These are phyloP conservation scores for Rubus parviflorus DNA, from an alignment of 306 rosid species.

Conservation along the genomic window DNA sequence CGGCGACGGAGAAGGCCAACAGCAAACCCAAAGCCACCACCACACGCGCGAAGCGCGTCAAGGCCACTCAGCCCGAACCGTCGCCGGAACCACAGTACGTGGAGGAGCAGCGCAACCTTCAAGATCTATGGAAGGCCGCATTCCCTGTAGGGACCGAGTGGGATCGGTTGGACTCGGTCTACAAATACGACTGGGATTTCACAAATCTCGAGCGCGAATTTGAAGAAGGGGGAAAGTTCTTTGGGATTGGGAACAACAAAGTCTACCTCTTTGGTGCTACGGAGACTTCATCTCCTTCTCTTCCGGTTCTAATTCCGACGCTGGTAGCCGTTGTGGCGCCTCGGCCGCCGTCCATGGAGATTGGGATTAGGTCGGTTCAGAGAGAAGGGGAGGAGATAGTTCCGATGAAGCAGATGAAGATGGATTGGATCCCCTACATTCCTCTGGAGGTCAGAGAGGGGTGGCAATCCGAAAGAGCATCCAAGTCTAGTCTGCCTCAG, in stretches of 20 bases:
- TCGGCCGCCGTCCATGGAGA: slow-evolving; percentile 85
- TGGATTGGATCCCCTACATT: slow-evolving; percentile 97
- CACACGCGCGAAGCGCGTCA: slow-evolving; percentile 54
- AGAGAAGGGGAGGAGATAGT: slow-evolving; percentile 83
- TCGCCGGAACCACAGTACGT: slow-evolving; percentile 40
- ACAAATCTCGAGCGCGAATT: slow-evolving; percentile 56
- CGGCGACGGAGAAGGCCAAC: slow-evolving; percentile 28
- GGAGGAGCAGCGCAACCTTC: slow-evolving; percentile 46
- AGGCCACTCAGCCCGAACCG: slow-evolving; percentile 36
- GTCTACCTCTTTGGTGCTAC: slow-evolving; percentile 86
- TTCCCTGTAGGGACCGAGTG: slow-evolving; percentile 59
- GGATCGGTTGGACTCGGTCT: slow-evolving; percentile 44
- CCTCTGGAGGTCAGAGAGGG: slow-evolving; percentile 71
- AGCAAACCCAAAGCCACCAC: slow-evolving; percentile 21
- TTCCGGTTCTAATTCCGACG: neutral
- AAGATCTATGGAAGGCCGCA: slow-evolving; percentile 50
- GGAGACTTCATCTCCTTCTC: slow-evolving; percentile 31
- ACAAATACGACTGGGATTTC: slow-evolving; percentile 50
- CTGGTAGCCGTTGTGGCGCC: slow-evolving; percentile 61
- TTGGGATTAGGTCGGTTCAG: slow-evolving; percentile 90
- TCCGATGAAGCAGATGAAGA: slow-evolving; percentile 97
- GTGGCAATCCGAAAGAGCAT: slow-evolving; percentile 34
- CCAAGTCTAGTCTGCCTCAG: slow-evolving; percentile 51
- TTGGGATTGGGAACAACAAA: slow-evolving; percentile 44
- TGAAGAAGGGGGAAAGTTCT: slow-evolving; percentile 69